Evolutionary conservation across 805 yeast genomes (phyloP).

Genomic region (Aciculoconidium aculeatum): DNA sequence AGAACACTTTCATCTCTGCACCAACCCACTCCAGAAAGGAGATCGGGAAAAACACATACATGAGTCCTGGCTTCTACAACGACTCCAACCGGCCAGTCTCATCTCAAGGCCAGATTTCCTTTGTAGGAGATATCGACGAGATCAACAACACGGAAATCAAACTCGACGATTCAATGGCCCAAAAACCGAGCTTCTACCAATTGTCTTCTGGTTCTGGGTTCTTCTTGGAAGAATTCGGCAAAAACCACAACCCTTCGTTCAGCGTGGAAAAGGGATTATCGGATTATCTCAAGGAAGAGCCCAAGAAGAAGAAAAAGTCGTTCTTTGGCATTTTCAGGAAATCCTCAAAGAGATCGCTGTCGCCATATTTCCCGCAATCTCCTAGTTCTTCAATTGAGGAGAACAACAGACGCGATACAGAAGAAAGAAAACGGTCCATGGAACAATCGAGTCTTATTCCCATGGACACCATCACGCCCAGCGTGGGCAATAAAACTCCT

Average conservation of each 20-base stretch:
- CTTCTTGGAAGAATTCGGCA: slow-evolving; percentile 36
- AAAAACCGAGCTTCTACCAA: slow-evolving; percentile 7
- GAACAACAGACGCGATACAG: too few species aligned
- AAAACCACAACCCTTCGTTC: slow-evolving; percentile 33
- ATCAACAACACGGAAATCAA: slow-evolving; percentile 1
- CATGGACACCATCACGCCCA: too few species aligned
- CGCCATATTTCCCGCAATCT: slow-evolving; percentile 12
- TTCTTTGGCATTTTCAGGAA: slow-evolving; percentile 33
- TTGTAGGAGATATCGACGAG: slow-evolving; percentile 1
- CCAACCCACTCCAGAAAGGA: neutral
- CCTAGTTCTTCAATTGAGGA: slow-evolving; percentile 9
- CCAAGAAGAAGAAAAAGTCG: slow-evolving; percentile 15
- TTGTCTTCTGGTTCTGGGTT: slow-evolving; percentile 29
- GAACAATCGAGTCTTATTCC: too few species aligned
- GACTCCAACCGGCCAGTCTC: slow-evolving; percentile 2
- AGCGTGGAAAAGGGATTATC: slow-evolving; percentile 11
- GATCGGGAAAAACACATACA: neutral
- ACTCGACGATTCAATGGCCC: slow-evolving; percentile 1
- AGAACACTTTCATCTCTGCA: neutral
- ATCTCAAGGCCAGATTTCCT: slow-evolving; percentile 4
- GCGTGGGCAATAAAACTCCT: too few species aligned
- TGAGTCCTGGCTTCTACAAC: neutral
- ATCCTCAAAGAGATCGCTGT: slow-evolving; percentile 10
- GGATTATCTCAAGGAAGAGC: slow-evolving; percentile 8
- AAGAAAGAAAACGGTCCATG: too few species aligned